Percentiles rank a stretch among this genome's conserved stretches.
Evolutionary conservation across 352 stramenopile species (phyloP).

Genomic region (Albugo candida): DNA sequence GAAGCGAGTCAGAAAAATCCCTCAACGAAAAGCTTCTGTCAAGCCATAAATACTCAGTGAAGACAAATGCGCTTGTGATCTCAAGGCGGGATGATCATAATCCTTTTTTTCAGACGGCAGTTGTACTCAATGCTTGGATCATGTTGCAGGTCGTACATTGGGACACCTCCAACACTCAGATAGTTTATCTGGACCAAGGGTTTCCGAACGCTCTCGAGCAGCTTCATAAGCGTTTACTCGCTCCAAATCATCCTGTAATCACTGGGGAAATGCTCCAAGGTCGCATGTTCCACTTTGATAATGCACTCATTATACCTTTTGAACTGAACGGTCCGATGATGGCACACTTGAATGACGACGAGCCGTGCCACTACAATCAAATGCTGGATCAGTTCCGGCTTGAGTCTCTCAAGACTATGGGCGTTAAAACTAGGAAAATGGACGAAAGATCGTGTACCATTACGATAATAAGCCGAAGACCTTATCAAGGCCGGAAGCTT

Average conservation of each 20-base stretch:
- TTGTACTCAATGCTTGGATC: constrained; percentile 21
- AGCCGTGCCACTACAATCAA: constrained; percentile 31
- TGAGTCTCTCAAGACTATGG: constrained; percentile 4
- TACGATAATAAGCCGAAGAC: constrained; percentile 34
- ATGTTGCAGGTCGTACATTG: constrained; percentile 16
- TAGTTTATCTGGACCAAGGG: constrained; percentile 27
- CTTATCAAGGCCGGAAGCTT: constrained; percentile 24
- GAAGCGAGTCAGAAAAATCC: not conserved
- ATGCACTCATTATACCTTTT: constrained; percentile 25
- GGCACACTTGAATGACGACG: constrained; percentile 39
- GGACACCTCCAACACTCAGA: constrained; percentile 13
- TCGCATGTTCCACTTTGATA: constrained; percentile 14
- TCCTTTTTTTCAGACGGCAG: constrained; percentile 30
- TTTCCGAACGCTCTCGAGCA: constrained; percentile 20
- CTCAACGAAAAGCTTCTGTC: not conserved
- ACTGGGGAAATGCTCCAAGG: constrained; percentile 17
- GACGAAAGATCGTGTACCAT: constrained; percentile 7
- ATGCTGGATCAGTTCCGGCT: constrained; percentile 30
- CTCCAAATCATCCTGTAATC: constrained; percentile 11
- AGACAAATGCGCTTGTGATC: constrained; percentile 17
- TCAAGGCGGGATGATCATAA: constrained; percentile 27
- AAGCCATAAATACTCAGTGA: constrained; percentile 2
- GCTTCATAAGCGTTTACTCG: constrained; percentile 21
- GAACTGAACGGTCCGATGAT: constrained; percentile 38
- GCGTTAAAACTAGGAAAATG: constrained; percentile 1